Evolutionary conservation across 192 early-diverging fungal genomes (phyloP).

Genomic region (Dissophora ornata): DNA sequence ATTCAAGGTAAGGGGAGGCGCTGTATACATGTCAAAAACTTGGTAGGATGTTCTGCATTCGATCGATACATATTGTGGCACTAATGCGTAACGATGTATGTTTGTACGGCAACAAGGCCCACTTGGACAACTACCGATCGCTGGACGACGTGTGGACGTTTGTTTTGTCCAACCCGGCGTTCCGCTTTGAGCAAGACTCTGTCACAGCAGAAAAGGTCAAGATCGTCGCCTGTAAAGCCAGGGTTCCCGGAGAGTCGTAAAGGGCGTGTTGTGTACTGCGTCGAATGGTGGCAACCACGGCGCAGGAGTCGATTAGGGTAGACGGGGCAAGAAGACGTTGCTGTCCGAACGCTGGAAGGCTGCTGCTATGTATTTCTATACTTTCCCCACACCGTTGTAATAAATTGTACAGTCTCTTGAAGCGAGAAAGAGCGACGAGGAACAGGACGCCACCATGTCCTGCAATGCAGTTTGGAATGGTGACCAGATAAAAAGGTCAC

Average conservation of each 20-base stretch:
- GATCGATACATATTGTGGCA: too few relatives aligned
- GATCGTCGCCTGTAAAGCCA: constrained; percentile 92
- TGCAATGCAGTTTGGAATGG: too few relatives aligned
- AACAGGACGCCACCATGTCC: too few relatives aligned
- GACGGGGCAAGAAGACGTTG: too few relatives aligned
- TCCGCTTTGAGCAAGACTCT: constrained; percentile 88
- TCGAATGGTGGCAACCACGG: too few relatives aligned
- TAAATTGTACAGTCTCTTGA: not conserved
- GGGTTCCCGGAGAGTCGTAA: constrained; percentile 75
- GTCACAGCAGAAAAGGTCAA: constrained; percentile 91
- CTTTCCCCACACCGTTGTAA: not conserved
- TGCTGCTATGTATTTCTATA: not conserved
- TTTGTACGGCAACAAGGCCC: constrained; percentile 64
- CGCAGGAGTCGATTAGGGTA: too few relatives aligned
- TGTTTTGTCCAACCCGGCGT: constrained; percentile 85
- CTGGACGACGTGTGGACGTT: constrained; percentile 99
- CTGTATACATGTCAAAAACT: not conserved
- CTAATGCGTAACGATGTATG: not conserved
- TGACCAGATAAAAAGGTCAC: too few relatives aligned
- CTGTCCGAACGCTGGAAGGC: too few relatives aligned
- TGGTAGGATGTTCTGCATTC: too few relatives aligned
- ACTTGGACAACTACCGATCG: constrained; percentile 91
- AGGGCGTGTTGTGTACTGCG: too few relatives aligned
- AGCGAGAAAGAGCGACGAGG: too few relatives aligned
- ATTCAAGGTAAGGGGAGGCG: constrained; percentile 76